Evolutionary conservation across 805 yeast species (phyloP).

Genomic region (Spathaspora girioi): DNA sequence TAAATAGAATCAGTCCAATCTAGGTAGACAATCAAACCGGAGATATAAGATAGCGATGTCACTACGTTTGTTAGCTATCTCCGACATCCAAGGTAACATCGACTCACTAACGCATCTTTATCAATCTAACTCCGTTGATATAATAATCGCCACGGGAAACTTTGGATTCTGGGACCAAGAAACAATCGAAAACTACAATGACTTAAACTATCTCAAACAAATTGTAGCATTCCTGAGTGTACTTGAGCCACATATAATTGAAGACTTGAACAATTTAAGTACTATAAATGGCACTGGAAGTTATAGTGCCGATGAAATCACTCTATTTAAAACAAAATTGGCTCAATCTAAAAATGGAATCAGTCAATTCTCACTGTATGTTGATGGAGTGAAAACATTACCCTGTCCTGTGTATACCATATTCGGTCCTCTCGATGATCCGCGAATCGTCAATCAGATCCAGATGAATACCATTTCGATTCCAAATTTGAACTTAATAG

Average conservation of each 20-base stretch:
- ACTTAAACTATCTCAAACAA: constrained; percentile 55
- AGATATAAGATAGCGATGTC: not conserved
- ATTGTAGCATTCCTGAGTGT: constrained; percentile 65
- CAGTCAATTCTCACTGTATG: constrained; percentile 18
- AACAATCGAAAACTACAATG: constrained; percentile 49
- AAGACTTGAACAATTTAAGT: constrained; percentile 51
- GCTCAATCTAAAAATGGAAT: constrained; percentile 5
- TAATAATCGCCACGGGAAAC: constrained; percentile 70
- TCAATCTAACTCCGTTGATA: constrained; percentile 14
- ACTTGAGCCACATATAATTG: constrained; percentile 45
- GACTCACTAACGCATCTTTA: constrained; percentile 13
- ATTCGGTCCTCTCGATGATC: constrained; percentile 76
- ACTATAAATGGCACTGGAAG: constrained; percentile 13
- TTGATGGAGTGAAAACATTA: constrained; percentile 35
- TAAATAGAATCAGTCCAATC: too few species aligned
- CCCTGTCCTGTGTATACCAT: constrained; percentile 70
- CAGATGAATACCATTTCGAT: constrained; percentile 49
- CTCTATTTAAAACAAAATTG: constrained; percentile 9
- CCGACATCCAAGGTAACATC: constrained; percentile 30
- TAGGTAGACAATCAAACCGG: too few species aligned
- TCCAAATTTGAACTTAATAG: constrained; percentile 58
- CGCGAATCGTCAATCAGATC: constrained; percentile 60
- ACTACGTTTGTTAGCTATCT: constrained; percentile 14
- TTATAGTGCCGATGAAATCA: constrained; percentile 6
- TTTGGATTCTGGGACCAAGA: constrained; percentile 71